Conservation (phyloP, 164 flowering plant species). For the Macadamia integrifolia region DNA sequence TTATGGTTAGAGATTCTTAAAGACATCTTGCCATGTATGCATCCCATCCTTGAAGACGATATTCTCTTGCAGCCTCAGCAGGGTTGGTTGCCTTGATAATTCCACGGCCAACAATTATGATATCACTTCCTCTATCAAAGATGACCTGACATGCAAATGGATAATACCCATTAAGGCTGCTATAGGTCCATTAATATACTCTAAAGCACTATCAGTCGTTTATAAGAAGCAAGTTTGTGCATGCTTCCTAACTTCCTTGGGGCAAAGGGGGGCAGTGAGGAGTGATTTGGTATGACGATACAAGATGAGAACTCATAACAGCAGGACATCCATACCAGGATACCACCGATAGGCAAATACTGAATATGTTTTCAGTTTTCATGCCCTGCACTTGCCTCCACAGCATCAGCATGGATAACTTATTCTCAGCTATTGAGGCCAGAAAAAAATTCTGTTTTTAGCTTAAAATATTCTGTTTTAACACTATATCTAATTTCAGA, state of each 20-base stretch:
- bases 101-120: conserved; percentile 95
- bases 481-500: too few species aligned
- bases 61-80: conserved; percentile 69
- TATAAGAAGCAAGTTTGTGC: neutral
- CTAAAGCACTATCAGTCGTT: neutral
- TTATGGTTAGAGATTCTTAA: conserved; percentile 1
- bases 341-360: too few species aligned
- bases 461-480: too few species aligned
- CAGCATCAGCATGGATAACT: too few species aligned
- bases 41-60: conserved; percentile 90
- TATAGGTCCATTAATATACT: neutral
- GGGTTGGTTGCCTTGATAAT: conserved; percentile 86
- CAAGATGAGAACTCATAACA: neutral
- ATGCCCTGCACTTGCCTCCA: too few species aligned
- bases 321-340: too few species aligned
- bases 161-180: neutral
- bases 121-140: conserved; percentile 84
- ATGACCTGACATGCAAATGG: conserved; percentile 52
- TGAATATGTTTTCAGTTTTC: too few species aligned
- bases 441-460: too few species aligned
- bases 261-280: neutral
- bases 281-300: neutral
- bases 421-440: too few species aligned
- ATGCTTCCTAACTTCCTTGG: neutral
- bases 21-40: conserved; percentile 67